Evolutionary conservation across 768 basidiomycete genomes (phyloP).

Genomic region (Mycena vitilis): DNA sequence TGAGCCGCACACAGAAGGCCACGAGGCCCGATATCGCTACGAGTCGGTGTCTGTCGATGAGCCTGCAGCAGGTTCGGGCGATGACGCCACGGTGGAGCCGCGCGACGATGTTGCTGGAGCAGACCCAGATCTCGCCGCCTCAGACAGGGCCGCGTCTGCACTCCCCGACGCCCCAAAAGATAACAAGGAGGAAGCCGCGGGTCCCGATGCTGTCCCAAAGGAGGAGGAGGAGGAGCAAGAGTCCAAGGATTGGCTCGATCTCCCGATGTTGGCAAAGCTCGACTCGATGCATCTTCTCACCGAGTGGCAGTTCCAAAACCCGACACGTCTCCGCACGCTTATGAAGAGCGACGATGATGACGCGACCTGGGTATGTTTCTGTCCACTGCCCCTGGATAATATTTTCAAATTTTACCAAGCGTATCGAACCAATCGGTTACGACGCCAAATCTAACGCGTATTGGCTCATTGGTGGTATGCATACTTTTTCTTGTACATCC

Average conservation of each 20-base stretch:
- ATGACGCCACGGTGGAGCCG: constrained; percentile 39
- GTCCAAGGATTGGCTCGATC: constrained; percentile 75
- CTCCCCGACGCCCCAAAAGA: constrained; percentile 15
- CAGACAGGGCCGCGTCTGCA: constrained; percentile 12
- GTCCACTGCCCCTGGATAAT: neutral
- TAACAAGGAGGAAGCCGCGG: constrained; percentile 8
- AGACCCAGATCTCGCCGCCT: neutral
- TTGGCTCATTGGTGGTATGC: constrained; percentile 85
- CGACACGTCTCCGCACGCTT: constrained; percentile 70
- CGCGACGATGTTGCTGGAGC: constrained; percentile 5
- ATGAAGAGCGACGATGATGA: constrained; percentile 86
- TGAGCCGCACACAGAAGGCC: constrained; percentile 53
- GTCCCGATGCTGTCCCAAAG: constrained; percentile 10
- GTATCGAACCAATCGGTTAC: constrained; percentile 87
- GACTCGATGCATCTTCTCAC: constrained; percentile 77
- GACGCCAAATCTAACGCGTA: constrained; percentile 84
- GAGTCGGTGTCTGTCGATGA: constrained; percentile 35
- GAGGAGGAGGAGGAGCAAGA: constrained; percentile 49
- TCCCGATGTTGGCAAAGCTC: constrained; percentile 78
- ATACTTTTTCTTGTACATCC: neutral
- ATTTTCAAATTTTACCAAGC: constrained; percentile 54
- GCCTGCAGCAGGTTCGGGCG: constrained; percentile 40
- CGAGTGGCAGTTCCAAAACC: constrained; percentile 92
- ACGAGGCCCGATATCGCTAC: constrained; percentile 45
- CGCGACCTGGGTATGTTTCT: constrained; percentile 76